Evolutionary conservation across 192 early-diverging fungal species (phyloP).

Genomic region (Chytriomyces confervae): DNA sequence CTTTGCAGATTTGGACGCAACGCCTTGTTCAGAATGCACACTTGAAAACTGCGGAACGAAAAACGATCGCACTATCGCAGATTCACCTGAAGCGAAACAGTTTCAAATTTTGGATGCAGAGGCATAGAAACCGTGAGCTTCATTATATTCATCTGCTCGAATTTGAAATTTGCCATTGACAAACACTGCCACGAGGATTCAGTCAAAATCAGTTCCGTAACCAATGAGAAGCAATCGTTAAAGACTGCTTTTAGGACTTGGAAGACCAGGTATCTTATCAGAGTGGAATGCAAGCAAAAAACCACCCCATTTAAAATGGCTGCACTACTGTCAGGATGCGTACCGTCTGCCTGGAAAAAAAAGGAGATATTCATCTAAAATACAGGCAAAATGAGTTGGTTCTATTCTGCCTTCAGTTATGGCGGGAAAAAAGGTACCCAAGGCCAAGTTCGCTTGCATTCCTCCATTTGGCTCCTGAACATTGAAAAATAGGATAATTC

Average conservation of each 20-base stretch:
- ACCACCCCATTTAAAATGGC: neutral
- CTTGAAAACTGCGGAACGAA: neutral
- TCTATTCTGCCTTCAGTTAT: neutral
- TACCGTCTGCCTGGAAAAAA: neutral
- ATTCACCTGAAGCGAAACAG: neutral
- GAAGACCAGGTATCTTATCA: neutral
- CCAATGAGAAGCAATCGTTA: neutral
- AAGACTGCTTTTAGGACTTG: neutral
- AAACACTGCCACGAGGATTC: neutral
- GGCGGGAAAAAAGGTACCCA: neutral
- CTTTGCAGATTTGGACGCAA: neutral
- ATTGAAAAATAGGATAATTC: neutral
- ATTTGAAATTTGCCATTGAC: neutral
- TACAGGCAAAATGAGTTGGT: neutral
- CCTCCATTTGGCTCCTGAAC: neutral
- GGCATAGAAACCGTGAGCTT: neutral
- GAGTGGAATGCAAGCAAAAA: neutral
- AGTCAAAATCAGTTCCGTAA: neutral
- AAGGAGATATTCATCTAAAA: neutral
- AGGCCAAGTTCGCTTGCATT: neutral
- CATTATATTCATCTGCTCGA: neutral
- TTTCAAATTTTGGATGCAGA: neutral
- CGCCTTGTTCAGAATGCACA: neutral
- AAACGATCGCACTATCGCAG: neutral
- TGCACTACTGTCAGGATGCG: neutral